phyloP scores from a whole-genome alignment of 164 flowering plant species.

The Nelumbo lutea region DNA sequence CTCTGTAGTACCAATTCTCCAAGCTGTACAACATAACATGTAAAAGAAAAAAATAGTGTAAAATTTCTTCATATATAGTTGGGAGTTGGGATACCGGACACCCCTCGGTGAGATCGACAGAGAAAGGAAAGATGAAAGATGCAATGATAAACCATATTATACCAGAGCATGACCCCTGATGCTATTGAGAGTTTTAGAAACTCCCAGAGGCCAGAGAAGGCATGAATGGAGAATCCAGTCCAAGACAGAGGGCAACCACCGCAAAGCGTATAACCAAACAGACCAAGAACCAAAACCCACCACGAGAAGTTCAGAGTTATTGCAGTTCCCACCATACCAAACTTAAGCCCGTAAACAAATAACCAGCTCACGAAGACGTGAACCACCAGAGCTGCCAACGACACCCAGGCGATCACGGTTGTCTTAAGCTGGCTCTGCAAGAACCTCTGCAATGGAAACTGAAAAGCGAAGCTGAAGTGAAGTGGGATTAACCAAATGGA shows the following conservation, averaged over 20 bases:
- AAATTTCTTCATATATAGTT: too few relatives aligned
- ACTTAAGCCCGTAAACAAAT: conserved; percentile 16
- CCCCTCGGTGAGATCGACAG: too few relatives aligned
- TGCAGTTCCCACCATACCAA: conserved; percentile 31
- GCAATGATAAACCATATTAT: conserved; percentile 1
- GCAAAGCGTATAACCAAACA: conserved; percentile 15
- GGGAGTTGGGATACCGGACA: too few relatives aligned
- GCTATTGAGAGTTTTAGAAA: conserved; percentile 36
- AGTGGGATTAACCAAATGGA: conserved; percentile 33
- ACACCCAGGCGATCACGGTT: conserved; percentile 26
- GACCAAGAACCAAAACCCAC: conserved; percentile 31
- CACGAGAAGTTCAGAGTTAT: conserved; percentile 25
- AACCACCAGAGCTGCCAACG: conserved; percentile 16
- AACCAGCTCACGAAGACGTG: conserved; percentile 34
- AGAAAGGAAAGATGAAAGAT: background rate
- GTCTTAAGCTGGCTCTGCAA: conserved; percentile 40
- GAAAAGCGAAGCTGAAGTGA: conserved; percentile 30
- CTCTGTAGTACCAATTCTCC: conserved; percentile 74
- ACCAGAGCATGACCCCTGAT: conserved; percentile 46
- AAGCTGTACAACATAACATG: conserved; percentile 28
- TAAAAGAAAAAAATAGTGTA: background rate
- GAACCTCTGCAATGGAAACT: conserved; percentile 34
- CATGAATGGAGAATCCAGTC: conserved; percentile 38
- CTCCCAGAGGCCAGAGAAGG: conserved; percentile 42
- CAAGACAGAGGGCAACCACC: conserved; percentile 40